These are phyloP conservation scores for Lenzites betulinus DNA, from an alignment of 768 basidiomycete genomes.

Conservation along the genomic window DNA sequence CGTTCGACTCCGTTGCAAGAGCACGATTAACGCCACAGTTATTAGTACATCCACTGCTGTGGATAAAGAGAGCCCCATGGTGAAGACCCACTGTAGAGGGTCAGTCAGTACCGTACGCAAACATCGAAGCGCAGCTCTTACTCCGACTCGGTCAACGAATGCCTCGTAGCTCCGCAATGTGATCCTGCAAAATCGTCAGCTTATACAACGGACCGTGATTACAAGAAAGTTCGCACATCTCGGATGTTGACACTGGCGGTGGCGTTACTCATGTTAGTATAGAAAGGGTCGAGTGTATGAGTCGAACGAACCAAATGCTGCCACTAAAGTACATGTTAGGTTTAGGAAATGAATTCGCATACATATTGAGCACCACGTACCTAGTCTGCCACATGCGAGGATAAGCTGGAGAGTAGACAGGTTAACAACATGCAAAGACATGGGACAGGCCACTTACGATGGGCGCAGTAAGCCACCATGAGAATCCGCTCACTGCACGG, in stretches of 20 bases:
- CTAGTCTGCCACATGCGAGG: slow-evolving; percentile 13
- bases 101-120: background rate
- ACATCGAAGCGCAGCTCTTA: background rate
- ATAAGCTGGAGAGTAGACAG: slow-evolving; percentile 1
- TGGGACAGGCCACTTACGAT: slow-evolving; percentile 3
- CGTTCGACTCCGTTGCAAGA: slow-evolving; percentile 27
- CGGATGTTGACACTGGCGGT: slow-evolving; percentile 16
- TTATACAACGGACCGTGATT: background rate
- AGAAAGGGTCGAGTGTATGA: background rate
- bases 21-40: slow-evolving; percentile 24
- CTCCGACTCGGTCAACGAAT: slow-evolving; percentile 23
- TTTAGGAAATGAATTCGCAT: slow-evolving; percentile 10
- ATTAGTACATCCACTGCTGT: slow-evolving; percentile 30
- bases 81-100: slow-evolving; percentile 31
- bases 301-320: no score
- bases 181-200: slow-evolving; percentile 14
- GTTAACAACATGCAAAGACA: background rate
- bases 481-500: slow-evolving; percentile 18
- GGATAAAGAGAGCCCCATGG: slow-evolving; percentile 28
- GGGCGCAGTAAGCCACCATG: slow-evolving; percentile 19
- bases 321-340: background rate
- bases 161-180: slow-evolving; percentile 17
- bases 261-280: background rate
- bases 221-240: slow-evolving; percentile 7
- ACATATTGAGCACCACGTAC: background rate